Evolutionary conservation across 2,329 filamentous ascomycete genomes (phyloP).

Genomic region (Ceratocystis huliohia): DNA sequence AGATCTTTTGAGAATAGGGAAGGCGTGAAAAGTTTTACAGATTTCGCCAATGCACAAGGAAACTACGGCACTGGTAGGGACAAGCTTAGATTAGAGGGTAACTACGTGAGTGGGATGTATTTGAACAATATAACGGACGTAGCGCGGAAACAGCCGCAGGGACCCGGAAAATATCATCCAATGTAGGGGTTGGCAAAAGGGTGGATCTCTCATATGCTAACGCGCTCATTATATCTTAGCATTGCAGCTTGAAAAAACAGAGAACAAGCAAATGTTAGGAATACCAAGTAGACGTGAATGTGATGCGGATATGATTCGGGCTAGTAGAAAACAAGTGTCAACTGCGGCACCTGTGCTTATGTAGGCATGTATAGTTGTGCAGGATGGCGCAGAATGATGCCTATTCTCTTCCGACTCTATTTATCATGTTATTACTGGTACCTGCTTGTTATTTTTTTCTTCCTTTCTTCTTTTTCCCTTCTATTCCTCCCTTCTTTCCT

Average conservation of each 20-base stretch:
- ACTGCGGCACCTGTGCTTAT: neutral
- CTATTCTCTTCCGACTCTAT: neutral
- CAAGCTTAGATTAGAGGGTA: neutral
- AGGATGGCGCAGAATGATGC: neutral
- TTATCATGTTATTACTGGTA: neutral
- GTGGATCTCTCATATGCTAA: neutral
- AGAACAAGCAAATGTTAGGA: too few relatives aligned
- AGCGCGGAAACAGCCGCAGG: neutral
- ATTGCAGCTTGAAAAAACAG: neutral
- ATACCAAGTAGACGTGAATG: too few relatives aligned
- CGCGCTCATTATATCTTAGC: neutral
- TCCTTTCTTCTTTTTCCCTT: neutral
- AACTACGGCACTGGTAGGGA: neutral
- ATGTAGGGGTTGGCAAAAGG: neutral
- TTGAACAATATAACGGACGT: neutral
- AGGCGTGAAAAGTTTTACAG: slow-evolving; percentile 7
- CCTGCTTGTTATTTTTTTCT: neutral
- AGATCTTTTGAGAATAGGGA: neutral
- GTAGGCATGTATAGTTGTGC: too few relatives aligned
- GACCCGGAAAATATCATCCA: neutral
- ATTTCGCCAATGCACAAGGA: neutral
- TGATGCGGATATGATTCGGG: too few relatives aligned
- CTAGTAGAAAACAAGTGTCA: neutral
- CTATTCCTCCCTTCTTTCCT: neutral
- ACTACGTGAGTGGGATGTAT: neutral